phyloP scores from a whole-genome alignment of 495 filamentous ascomycete species.

The Antarctomyces pellizariae region DNA sequence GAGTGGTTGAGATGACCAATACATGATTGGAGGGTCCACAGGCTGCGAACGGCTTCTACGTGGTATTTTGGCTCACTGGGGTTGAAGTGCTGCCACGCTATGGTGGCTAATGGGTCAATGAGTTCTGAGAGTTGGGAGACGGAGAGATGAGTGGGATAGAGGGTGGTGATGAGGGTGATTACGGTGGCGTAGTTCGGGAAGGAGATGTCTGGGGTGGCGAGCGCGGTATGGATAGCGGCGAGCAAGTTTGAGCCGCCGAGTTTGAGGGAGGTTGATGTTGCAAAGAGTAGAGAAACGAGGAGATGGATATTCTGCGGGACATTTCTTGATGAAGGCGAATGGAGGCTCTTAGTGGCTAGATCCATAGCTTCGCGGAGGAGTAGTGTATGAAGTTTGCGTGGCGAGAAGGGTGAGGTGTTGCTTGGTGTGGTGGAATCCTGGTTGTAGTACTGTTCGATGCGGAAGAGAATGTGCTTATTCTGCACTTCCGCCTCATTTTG shows the following conservation, averaged over 20 bases:
- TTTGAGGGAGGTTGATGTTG: slow-evolving; percentile 27
- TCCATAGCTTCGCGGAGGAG: slow-evolving; percentile 36
- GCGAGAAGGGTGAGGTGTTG: slow-evolving; percentile 36
- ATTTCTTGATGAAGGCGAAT: slow-evolving; percentile 14
- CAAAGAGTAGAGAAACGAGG: slow-evolving; percentile 32
- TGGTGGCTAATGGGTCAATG: slow-evolving; percentile 39
- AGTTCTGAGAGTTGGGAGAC: slow-evolving; percentile 36
- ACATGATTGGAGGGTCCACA: slow-evolving; percentile 62
- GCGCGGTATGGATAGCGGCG: slow-evolving; percentile 28
- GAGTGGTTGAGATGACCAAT: slow-evolving; percentile 24
- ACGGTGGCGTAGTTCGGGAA: slow-evolving; percentile 35
- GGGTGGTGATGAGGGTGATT: slow-evolving; percentile 32
- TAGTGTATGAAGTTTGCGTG: slow-evolving; percentile 30
- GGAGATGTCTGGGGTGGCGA: too few species aligned
- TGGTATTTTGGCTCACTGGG: slow-evolving; percentile 71
- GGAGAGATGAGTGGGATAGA: slow-evolving; percentile 34
- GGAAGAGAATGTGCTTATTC: neutral
- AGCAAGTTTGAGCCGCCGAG: slow-evolving; percentile 31
- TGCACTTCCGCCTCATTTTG: too few species aligned
- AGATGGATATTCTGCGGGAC: slow-evolving; percentile 20
- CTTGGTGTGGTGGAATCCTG: too few species aligned
- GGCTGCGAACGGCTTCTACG: slow-evolving; percentile 66
- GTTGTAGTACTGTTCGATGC: neutral
- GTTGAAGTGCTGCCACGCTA: slow-evolving; percentile 60
- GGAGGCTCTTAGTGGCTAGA: slow-evolving; percentile 24